These are phyloP conservation scores for Pyrenochaeta sp. DNA, from an alignment of 2,329 filamentous ascomycete species.

Conservation along the genomic window DNA sequence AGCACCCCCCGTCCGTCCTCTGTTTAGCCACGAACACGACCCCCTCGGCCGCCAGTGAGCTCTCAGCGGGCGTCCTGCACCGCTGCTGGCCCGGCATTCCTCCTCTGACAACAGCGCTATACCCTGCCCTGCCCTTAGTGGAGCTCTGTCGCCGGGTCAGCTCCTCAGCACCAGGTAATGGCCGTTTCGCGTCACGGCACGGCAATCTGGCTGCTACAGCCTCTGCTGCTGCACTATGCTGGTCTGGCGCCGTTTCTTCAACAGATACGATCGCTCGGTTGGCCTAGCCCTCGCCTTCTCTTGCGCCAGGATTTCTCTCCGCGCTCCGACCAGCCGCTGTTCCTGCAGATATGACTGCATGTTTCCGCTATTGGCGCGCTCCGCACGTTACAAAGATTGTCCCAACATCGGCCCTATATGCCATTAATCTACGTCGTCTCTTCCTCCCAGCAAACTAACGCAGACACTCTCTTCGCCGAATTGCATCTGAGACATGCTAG, in stretches of 20 bases:
- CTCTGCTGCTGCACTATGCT: conserved; percentile 6
- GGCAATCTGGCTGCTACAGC: conserved; percentile 35
- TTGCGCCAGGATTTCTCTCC: conserved; percentile 10
- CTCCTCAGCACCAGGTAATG: conserved; percentile 26
- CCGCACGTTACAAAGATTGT: conserved; percentile 29
- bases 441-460: conserved; percentile 14
- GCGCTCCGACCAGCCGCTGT: conserved; percentile 23
- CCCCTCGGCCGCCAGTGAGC: conserved; percentile 15
- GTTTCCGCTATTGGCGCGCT: conserved; percentile 23
- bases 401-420: conserved; percentile 37
- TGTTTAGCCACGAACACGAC: conserved; percentile 38
- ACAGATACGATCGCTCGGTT: conserved; percentile 5
- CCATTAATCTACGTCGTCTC: conserved; percentile 38
- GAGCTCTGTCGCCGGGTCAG: conserved; percentile 27
- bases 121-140: conserved; percentile 35
- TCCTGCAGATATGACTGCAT: conserved; percentile 38
- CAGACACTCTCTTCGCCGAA: conserved; percentile 14
- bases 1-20: conserved; percentile 26
- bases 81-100: conserved; percentile 25
- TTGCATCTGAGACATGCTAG: conserved; percentile 25
- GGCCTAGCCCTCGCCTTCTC: conserved; percentile 22
- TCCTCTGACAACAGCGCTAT: conserved; percentile 37
- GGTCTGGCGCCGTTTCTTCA: conserved; percentile 15
- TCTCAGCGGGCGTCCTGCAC: conserved; percentile 8
- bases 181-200: conserved; percentile 17